A percentile compares a stretch with the other conserved stretches of the same genome.
phyloP scores from a whole-genome alignment of 345 rosid genomes.

The Clausena lansium region DNA sequence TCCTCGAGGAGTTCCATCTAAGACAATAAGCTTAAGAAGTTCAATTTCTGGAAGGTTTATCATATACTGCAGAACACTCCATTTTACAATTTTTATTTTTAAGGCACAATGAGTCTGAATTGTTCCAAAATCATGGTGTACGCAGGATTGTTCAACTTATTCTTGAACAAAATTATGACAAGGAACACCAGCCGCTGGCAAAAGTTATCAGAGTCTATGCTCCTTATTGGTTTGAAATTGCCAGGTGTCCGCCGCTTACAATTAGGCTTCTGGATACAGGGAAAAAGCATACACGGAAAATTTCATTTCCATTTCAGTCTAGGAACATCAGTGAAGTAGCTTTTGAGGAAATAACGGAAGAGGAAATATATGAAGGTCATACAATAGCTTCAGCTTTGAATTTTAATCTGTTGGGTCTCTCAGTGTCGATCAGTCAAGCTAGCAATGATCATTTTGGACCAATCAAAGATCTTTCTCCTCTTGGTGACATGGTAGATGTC shows the following conservation, averaged over 20 bases:
- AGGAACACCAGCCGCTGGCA: conserved; percentile 48
- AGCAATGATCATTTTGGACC: conserved; percentile 68
- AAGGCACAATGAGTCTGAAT: conserved; percentile 23
- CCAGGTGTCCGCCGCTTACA: conserved; percentile 84
- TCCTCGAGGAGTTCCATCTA: conserved; percentile 71
- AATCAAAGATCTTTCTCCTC: conserved; percentile 77
- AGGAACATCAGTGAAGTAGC: conserved; percentile 39
- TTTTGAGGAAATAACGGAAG: conserved; percentile 66
- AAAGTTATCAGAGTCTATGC: conserved; percentile 80
- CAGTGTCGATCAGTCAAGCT: conserved; percentile 56
- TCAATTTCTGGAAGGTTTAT: conserved; percentile 82
- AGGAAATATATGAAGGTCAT: conserved; percentile 76
- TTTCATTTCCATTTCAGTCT: conserved; percentile 53
- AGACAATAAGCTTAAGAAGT: conserved; percentile 77
- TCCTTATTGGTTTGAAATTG: conserved; percentile 83
- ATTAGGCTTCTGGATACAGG: conserved; percentile 57
- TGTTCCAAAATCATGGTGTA: conserved; percentile 15
- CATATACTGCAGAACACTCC: conserved; percentile 14
- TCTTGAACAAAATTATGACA: conserved; percentile 81
- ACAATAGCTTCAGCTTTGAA: conserved; percentile 92
- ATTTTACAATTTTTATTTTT: conserved; percentile 4
- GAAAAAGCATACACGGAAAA: conserved; percentile 47
- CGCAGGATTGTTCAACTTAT: conserved; percentile 81
- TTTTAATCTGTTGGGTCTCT: conserved; percentile 65
- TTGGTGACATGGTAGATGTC: conserved; percentile 81